Base-by-base conservation (phyloP, 495 filamentous ascomycete genomes). In the Aspergillus leporis region DNA sequence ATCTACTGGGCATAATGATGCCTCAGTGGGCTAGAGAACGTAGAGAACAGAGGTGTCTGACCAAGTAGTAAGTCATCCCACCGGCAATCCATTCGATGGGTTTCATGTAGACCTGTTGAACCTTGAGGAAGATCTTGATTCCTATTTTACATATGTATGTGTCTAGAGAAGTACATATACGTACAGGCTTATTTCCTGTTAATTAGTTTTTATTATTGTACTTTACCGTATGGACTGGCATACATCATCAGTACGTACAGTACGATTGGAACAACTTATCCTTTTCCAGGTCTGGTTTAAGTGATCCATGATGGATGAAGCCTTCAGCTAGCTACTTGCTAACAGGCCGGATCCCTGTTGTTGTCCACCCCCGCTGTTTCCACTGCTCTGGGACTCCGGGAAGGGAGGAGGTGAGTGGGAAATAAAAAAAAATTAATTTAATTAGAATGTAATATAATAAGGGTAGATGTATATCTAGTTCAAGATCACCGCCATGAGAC, bases 351-450 rank as follows among this genome's bases (percentile, higher is more conserved):
- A 64, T 61, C 62, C 64, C 54, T 63, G 58, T 64, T 25, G 32
- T 58, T 32, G 57, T 46, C 61, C 62, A 57, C 54, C 66, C 28
- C 69, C 66, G 60, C 66, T 62, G 61, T 55, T 67, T 66, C 70
- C 70, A 64, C 59, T 64, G 56, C 58, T 60, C 61, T 70, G 65
- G 65, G 63, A 63, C 62, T 60, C 43, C 53, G 45, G 55, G 56
- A 63, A 54, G 54, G 58, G 50, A 53, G 41, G 45, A 53, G 41
- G 45, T 49, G 60, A 51, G 55, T 31, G 53, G 32, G 51, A 36
- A 49, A 45, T n/a, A n/a, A n/a, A n/a, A n/a, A n/a, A n/a, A n/a
- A n/a, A n/a, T n/a, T n/a, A n/a, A n/a, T n/a, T n/a, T n/a, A n/a
- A n/a, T n/a, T n/a, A n/a, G n/a, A n/a, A n/a, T n/a, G n/a, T n/a